phyloP scores from a whole-genome alignment of 1,284 basidiomycete genomes.

The Puccinia triticina region DNA sequence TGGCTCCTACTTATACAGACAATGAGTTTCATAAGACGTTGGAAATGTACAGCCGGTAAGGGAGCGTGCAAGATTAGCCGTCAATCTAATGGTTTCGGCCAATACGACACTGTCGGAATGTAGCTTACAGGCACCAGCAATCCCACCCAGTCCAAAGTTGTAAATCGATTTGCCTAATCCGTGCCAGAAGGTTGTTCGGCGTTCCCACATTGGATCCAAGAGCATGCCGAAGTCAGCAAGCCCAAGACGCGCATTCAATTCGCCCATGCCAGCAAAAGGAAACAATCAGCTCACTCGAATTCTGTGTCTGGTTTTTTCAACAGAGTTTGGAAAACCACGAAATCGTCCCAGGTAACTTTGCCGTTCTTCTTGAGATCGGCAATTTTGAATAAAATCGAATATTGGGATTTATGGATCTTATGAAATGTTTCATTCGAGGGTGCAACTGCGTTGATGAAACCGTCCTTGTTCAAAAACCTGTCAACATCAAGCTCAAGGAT shows the following conservation, averaged over 20 bases:
- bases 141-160: too few species aligned
- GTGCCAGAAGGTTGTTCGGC: conserved; percentile 49
- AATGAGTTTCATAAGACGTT: too few species aligned
- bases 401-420: conserved; percentile 51
- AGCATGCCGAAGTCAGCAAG: conserved; percentile 86
- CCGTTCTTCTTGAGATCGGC: conserved; percentile 78
- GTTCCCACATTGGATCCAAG: conserved; percentile 78
- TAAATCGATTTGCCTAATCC: too few species aligned
- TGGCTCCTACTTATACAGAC: too few species aligned
- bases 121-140: too few species aligned
- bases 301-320: conserved; percentile 83
- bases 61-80: too few species aligned
- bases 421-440: conserved; percentile 35
- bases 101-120: too few species aligned
- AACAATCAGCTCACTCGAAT: conserved; percentile 64
- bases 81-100: too few species aligned
- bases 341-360: conserved; percentile 88
- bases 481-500: not conserved
- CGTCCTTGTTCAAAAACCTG: conserved; percentile 44
- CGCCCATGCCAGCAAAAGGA: too few species aligned
- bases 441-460: conserved; percentile 47
- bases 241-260: too few species aligned
- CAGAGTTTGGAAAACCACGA: conserved; percentile 88
- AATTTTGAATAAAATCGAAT: conserved; percentile 72
- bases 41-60: too few species aligned